Percentiles rank a stretch among this genome's conserved stretches.
Conservation (phyloP, 2,329 filamentous ascomycete species). For the Calonectria multiphialidica region DNA sequence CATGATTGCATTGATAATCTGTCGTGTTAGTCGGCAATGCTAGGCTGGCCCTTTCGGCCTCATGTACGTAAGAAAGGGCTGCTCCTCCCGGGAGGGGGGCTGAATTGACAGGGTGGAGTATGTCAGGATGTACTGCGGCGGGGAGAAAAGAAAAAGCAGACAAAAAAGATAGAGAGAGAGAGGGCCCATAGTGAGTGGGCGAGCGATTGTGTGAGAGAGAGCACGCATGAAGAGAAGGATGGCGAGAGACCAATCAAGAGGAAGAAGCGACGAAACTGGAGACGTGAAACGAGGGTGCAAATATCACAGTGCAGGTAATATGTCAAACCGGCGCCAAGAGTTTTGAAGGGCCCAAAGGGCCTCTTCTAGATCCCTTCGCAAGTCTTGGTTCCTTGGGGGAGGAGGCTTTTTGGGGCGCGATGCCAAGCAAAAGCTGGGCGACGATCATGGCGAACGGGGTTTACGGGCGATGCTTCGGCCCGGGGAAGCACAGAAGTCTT, state of each 20-base stretch:
- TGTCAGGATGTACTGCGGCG: no score
- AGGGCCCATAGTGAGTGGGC: no score
- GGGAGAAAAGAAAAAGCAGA: not conserved
- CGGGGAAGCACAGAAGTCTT: not conserved
- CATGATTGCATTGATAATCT: conserved; percentile 1
- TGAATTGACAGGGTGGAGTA: not conserved
- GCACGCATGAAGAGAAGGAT: not conserved
- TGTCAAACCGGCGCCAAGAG: not conserved
- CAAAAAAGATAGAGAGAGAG: not conserved
- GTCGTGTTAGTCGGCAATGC: not conserved
- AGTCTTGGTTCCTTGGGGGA: not conserved
- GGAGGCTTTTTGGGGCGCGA: not conserved
- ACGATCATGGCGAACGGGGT: not conserved
- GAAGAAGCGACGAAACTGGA: not conserved
- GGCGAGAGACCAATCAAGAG: not conserved
- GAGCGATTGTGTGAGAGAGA: no score
- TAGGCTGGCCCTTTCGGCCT: not conserved
- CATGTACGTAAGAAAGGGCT: not conserved
- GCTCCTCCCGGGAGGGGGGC: not conserved
- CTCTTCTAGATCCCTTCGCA: not conserved
- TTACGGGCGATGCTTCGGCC: not conserved
- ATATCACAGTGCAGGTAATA: not conserved
- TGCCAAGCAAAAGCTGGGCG: not conserved
- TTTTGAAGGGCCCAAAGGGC: not conserved
- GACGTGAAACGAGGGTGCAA: not conserved